Base-by-base conservation (phyloP, 257 asterid genomes). In the Capsicum pubescens region DNA sequence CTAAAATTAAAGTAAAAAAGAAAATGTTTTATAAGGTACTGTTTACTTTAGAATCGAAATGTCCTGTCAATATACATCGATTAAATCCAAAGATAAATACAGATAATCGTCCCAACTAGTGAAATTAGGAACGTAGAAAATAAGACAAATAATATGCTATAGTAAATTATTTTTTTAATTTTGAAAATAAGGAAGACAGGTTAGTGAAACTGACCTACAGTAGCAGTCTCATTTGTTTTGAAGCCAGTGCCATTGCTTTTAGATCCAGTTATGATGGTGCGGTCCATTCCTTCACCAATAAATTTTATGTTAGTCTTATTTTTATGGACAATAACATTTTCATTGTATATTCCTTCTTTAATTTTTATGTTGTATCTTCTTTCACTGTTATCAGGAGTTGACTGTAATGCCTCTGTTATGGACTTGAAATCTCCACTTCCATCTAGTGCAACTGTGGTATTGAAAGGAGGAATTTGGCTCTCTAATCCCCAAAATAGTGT, bases 251-350 rank as follows among this genome's bases (percentile, higher is more conserved):
- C 52, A 2, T 17, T 13, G 72, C 79, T 64, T 42, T 44, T 77
- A 42, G 48, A 32, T 3, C 77, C 79, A 5, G 80, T 61, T 19
- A 84, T 84, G 6, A 77, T 78, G 0, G 86, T 79, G 44, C 13
- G 6, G 52, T 84, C 80, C 21, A 67, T 64, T 9, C 86, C 86
- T 7, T 84, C 84, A 66, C 86, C 86, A 26, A 78, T 64, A 6
- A 84, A 50, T 19, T 44, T 57, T 17, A 84, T 26, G 10, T 84
- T 84, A 0, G 21, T 64, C 52, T 77, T 84, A 26, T 64, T 0
- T 78, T 36, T 12, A 17, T 50, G 58, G n/a, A 84, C 79, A 32
- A 16, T 39, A 26, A 84, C 68, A 50, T 52, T 0, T 67, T 84
- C 86, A 9, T 78, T 60, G 50, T 84, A 84, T 21, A 66, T 59